A percentile compares a stretch with the other conserved stretches of the same genome.
These are phyloP conservation scores for Cyclospora cayetanensis DNA, from an alignment of 169 alveolate species.

Conservation along the genomic window DNA sequence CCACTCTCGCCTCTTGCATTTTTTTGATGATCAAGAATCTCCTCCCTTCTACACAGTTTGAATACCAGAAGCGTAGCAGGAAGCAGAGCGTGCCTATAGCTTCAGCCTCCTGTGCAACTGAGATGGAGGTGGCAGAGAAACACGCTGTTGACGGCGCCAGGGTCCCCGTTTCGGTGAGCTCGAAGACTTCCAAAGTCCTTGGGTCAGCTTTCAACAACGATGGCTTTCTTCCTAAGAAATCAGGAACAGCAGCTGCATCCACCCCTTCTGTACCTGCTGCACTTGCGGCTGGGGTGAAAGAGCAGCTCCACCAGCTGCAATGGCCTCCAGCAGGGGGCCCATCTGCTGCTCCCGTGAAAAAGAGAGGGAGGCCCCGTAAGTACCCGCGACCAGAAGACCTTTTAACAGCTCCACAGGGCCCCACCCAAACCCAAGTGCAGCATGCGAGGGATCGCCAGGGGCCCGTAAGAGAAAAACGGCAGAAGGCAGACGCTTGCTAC, in stretches of 20 bases:
- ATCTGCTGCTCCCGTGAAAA: neutral
- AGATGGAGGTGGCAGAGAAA: too few species aligned
- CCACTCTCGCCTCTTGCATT: too few species aligned
- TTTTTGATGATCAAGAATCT: too few species aligned
- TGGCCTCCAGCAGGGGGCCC: neutral
- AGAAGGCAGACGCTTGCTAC: neutral
- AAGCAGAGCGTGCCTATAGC: too few species aligned
- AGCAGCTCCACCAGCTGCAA: neutral
- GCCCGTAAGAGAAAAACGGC: neutral
- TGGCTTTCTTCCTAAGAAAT: neutral
- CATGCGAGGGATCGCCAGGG: neutral
- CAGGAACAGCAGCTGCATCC: neutral
- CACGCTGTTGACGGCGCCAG: too few species aligned
- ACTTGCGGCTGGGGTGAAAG: too few species aligned
- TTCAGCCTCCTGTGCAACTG: too few species aligned
- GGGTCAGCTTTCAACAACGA: neutral
- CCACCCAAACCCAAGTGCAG: neutral
- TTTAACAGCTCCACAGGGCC: neutral
- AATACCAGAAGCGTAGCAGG: too few species aligned
- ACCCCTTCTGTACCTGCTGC: neutral
- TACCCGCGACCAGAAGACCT: slow-evolving; percentile 31
- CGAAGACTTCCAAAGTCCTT: too few species aligned
- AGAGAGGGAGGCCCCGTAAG: slow-evolving; percentile 28
- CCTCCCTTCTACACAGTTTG: too few species aligned
- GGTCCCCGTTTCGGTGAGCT: too few species aligned